These are phyloP conservation scores for Larix kaempferi DNA, from an alignment of 75 land plant genomes.

Conservation along the genomic window DNA sequence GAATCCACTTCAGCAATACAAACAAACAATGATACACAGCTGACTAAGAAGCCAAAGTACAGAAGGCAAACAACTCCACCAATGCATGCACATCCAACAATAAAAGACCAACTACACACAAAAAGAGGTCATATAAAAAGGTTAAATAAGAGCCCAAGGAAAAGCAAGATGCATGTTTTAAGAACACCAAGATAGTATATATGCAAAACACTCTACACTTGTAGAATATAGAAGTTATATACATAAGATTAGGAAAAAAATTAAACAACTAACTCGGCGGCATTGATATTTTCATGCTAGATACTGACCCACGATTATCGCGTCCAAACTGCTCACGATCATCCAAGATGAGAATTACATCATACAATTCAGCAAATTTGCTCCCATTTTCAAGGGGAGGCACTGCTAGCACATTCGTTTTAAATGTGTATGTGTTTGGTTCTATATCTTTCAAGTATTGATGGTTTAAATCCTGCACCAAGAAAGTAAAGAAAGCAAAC, in stretches of 20 bases:
- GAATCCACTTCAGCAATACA: too few species aligned
- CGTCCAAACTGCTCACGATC: slow-evolving; percentile 77
- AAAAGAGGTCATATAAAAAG: not conserved
- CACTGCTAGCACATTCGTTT: slow-evolving; percentile 23
- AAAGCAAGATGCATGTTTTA: not conserved
- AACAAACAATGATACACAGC: too few species aligned
- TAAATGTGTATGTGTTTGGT: not conserved
- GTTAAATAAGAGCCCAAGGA: not conserved
- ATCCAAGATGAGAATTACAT: slow-evolving; percentile 84
- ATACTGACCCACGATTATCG: slow-evolving; percentile 30
- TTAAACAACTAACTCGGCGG: not conserved
- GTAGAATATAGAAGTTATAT: not conserved
- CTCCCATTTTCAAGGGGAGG: slow-evolving; percentile 73
- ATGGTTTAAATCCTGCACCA: not conserved
- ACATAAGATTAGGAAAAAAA: not conserved
- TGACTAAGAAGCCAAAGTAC: too few species aligned
- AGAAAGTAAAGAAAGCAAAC: not conserved
- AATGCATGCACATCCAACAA: not conserved
- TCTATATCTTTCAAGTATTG: not conserved
- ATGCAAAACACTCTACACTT: not conserved
- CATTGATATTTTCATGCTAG: not conserved
- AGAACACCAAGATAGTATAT: too few species aligned
- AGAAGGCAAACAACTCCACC: not conserved
- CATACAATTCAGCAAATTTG: slow-evolving; percentile 70
- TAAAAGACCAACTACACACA: not conserved